These are phyloP conservation scores for Albizia julibrissin DNA, from an alignment of 306 rosid genomes.

Conservation along the genomic window DNA sequence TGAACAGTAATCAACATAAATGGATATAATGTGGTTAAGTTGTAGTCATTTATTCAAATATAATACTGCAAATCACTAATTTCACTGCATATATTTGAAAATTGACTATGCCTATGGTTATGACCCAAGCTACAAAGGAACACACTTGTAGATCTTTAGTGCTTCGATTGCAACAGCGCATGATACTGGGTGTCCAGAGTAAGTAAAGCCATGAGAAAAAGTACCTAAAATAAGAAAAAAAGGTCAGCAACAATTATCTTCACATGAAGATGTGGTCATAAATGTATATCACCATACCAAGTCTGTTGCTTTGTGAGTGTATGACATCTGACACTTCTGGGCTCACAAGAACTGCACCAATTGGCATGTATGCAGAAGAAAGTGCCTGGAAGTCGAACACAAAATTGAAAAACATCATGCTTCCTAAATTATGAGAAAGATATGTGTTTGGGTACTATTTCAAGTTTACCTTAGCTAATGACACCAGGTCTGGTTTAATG, in stretches of 20 bases:
- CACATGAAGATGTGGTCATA: constrained; percentile 9
- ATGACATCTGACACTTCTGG: constrained; percentile 85
- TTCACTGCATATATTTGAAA: neutral
- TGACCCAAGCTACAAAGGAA: constrained; percentile 29
- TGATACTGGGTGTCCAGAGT: constrained; percentile 88
- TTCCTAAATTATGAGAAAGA: constrained; percentile 10
- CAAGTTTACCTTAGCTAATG: constrained; percentile 79
- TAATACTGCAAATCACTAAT: neutral
- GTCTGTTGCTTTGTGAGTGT: constrained; percentile 80
- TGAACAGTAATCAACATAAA: constrained; percentile 6
- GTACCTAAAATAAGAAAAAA: constrained; percentile 41
- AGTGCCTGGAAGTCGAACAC: constrained; percentile 64
- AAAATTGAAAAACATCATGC: constrained; percentile 23
- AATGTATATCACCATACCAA: constrained; percentile 53
- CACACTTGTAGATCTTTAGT: constrained; percentile 85
- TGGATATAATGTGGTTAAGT: neutral
- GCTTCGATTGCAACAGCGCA: constrained; percentile 95
- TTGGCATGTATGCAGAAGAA: constrained; percentile 88
- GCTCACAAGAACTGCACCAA: constrained; percentile 92
- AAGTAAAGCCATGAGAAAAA: constrained; percentile 90
- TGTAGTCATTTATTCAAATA: neutral
- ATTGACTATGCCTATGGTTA: neutral
- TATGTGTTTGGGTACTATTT: constrained; percentile 1
- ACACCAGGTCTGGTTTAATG: constrained; percentile 92
- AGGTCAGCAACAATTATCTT: constrained; percentile 20